These are phyloP conservation scores for Blastobotrys malaysiensis DNA, from an alignment of 1,139 yeast species.

Conservation along the genomic window DNA sequence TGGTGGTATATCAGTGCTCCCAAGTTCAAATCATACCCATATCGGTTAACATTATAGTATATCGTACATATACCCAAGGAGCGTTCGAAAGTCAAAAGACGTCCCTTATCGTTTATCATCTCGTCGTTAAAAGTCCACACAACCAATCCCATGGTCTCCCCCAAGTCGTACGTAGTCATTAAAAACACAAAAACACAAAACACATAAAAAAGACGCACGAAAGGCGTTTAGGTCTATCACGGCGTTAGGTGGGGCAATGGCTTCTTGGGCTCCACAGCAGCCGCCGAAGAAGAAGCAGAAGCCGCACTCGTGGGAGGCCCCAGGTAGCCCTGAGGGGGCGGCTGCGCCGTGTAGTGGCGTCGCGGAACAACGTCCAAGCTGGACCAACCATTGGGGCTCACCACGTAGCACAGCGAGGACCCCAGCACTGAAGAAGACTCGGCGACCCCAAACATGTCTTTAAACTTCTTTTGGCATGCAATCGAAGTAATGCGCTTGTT, in stretches of 20 bases:
- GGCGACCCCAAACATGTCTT: conserved; percentile 40
- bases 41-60: too few relatives aligned
- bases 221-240: background rate
- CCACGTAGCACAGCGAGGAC: conserved; percentile 38
- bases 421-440: conserved; percentile 36
- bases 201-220: too few relatives aligned
- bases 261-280: background rate
- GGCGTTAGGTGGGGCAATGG: background rate
- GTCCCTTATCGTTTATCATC: background rate
- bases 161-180: background rate
- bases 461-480: conserved; percentile 40
- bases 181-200: background rate
- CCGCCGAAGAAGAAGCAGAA: background rate
- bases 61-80: background rate
- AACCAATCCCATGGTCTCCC: background rate
- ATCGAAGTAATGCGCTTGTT: conserved; percentile 37
- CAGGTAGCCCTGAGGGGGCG: background rate
- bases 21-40: too few relatives aligned
- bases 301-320: background rate
- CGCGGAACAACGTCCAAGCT: conserved; percentile 20
- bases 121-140: background rate
- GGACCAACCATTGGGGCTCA: conserved; percentile 38
- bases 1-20: too few relatives aligned
- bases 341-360: background rate
- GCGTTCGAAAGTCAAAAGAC: background rate